Evolutionary conservation across 2,329 filamentous ascomycete species (phyloP), one percentile per base, ranked within the genome.

Genomic region (Curvularia lunata): DNA sequence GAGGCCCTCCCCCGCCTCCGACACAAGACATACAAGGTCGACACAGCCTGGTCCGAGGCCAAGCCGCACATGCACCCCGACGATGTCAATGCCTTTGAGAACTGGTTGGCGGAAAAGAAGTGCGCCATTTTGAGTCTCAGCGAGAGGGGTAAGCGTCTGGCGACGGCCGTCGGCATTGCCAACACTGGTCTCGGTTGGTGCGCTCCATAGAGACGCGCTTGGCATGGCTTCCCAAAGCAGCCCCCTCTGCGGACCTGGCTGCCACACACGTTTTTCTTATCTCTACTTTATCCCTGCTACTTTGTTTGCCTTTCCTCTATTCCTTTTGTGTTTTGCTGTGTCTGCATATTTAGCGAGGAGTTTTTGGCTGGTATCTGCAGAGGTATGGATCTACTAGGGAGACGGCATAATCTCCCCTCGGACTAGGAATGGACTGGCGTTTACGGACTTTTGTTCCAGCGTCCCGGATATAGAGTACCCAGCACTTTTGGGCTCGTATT

Each of bases 1-100:
- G 73, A 76, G 53, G 70, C 75, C n/a, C 66, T 81, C 30, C 73
- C 77, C 3, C 78, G 79, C 51, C 75, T 83, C 54, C 77, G 77
- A 32, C 80, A 81, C 56, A 59, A 68, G 38, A 63, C 64, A 21
- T 72, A 68, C 64, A 69, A 74, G 46, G 71, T 78, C 19, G 73
- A 76, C 43, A 65, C 59, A 3, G 73, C 74, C 57, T 77, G 69
- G 71, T 58, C 61, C 41, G 72, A 76, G 46, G 64, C 63, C 56
- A 72, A 75, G 63, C 67, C 67, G 48, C 57, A 52, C 9, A 61
- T 74, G 28, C 46, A 61, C 30, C 48, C 48, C 2, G 62, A 64
- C 13, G 71, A 71, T 12, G 56, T 71, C 45, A 67, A 67, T 28
- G 67, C 72, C 5, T 80, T 80, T 56, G 73, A 75, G 60, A 62